A percentile compares a stretch with the other conserved stretches of the same genome.
These are phyloP conservation scores for Linanthus parryae DNA, from an alignment of 148 eudicot species.

Conservation along the genomic window DNA sequence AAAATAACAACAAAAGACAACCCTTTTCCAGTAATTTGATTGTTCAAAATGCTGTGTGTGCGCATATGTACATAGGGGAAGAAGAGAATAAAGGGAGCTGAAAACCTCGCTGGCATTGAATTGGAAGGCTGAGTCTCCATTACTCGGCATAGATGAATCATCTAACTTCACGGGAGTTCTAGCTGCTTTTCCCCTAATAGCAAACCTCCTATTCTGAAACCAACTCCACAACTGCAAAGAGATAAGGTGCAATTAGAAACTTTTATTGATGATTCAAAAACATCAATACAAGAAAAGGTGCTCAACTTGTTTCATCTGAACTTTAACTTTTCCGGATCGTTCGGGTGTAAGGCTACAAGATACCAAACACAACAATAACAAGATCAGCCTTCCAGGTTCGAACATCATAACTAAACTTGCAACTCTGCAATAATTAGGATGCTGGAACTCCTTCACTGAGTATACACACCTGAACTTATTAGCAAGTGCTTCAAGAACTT, in stretches of 20 bases:
- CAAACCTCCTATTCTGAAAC: constrained; percentile 91
- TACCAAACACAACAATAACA: constrained; percentile 4
- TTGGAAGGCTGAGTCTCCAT: too few relatives aligned
- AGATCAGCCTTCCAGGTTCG: too few relatives aligned
- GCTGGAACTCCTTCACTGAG: neutral
- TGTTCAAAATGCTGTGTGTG: too few relatives aligned
- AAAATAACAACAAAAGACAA: too few relatives aligned
- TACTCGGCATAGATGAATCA: too few relatives aligned
- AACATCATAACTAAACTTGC: too few relatives aligned
- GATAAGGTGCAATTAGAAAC: neutral
- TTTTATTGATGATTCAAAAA: neutral
- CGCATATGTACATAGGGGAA: too few relatives aligned
- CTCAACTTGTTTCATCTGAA: constrained; percentile 74
- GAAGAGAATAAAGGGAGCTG: too few relatives aligned
- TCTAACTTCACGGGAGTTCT: constrained; percentile 43
- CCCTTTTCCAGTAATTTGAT: too few relatives aligned
- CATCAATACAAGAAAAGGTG: neutral
- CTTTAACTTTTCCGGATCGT: constrained; percentile 52
- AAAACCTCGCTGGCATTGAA: constrained; percentile 38
- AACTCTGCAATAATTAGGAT: too few relatives aligned
- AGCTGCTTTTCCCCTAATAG: constrained; percentile 63
- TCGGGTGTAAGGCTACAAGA: constrained; percentile 53
- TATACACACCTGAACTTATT: constrained; percentile 62
- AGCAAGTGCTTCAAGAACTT: constrained; percentile 66
- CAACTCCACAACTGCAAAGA: constrained; percentile 81